Percentiles rank a stretch among this genome's conserved stretches.
These are phyloP conservation scores for Ceratopteris richardii DNA, from an alignment of 75 land plant genomes.

Conservation along the genomic window DNA sequence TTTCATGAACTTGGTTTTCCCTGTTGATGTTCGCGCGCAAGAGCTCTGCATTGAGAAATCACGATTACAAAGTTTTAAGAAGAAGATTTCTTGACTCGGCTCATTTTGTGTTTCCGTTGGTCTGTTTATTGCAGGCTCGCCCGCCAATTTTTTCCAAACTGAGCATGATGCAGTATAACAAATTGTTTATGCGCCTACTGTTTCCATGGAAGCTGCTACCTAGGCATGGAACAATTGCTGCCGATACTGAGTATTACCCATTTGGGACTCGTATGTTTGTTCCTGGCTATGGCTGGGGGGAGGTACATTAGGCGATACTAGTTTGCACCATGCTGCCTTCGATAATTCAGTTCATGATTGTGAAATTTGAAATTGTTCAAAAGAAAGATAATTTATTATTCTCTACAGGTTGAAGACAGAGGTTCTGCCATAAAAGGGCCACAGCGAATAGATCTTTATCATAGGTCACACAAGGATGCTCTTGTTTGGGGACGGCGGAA, in stretches of 20 bases:
- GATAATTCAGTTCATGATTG: neutral
- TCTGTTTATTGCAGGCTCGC: slow-evolving; percentile 35
- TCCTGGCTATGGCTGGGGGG: slow-evolving; percentile 51
- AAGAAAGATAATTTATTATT: neutral
- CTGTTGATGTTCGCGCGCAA: too few relatives aligned
- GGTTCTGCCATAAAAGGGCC: slow-evolving; percentile 46
- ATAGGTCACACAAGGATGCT: slow-evolving; percentile 35
- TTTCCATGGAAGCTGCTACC: slow-evolving; percentile 41
- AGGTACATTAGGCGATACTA: slow-evolving; percentile 9
- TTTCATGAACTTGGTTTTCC: too few relatives aligned
- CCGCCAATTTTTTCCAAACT: slow-evolving; percentile 37
- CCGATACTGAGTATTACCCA: slow-evolving; percentile 39
- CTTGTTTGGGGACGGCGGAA: slow-evolving; percentile 40
- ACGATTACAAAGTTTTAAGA: too few relatives aligned
- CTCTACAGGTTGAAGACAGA: slow-evolving; percentile 38
- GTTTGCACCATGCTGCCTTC: neutral
- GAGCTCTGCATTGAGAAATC: too few relatives aligned
- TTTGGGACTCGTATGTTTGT: slow-evolving; percentile 45
- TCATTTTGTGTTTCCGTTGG: too few relatives aligned
- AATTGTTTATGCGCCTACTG: slow-evolving; percentile 32
- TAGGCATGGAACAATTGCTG: slow-evolving; percentile 42
- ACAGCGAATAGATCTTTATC: slow-evolving; percentile 32
- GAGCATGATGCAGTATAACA: slow-evolving; percentile 37
- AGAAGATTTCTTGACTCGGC: too few relatives aligned
- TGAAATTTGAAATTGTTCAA: neutral